Evolutionary conservation across 257 asterid genomes (phyloP), one percentile per base, ranked within the genome.

Genomic region (Solanum stenotomum): DNA sequence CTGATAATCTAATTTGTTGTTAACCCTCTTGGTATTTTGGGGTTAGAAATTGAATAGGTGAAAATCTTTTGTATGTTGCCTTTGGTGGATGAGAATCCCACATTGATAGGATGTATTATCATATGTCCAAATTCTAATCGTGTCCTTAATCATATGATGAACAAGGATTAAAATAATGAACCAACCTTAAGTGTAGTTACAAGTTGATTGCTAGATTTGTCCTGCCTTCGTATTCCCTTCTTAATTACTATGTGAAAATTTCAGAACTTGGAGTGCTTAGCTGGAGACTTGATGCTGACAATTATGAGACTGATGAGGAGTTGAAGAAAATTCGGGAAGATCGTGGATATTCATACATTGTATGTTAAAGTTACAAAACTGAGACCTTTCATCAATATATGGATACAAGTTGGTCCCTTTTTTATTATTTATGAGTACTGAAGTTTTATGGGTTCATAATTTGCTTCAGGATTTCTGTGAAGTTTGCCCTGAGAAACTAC

Each of bases 201-300:
- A 44, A 79, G 40, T 46, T 81, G 68, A 46, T 81, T 46, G 27
- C 68, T 81, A 16, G 68, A 46, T 27, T 29, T 81, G 68, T 14
- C 29, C 85, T 81, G 40, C 29, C 18, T 85, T 10, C 4, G 1
- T 85, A 23, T 33, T 89, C 76, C 79, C 18, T 87, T 40, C 29
- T 74, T 85, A 89, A 71, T 52, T 74, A 40, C 84, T 59, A 63
- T 89, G 49, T 76, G 38, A 83, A 78, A 46, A 33, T 93, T 84
- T 63, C 89, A 96, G 99, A 94, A 92, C 95, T 96, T 87, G 99
- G 98, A 87, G 98, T 96, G 84, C 95, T 94, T 49, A 96, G 98
- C 96, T 96, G 99, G 99, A 94, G 89, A 88, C 89, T 96, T 83
- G 95, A 96, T 92, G 99, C 99, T 71, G 98, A 96, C 89, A 95